A percentile compares a stretch with the other conserved stretches of the same genome.
Conservation (phyloP, 495 filamentous ascomycete species). For the Hypomontagnella submonticulosa region DNA sequence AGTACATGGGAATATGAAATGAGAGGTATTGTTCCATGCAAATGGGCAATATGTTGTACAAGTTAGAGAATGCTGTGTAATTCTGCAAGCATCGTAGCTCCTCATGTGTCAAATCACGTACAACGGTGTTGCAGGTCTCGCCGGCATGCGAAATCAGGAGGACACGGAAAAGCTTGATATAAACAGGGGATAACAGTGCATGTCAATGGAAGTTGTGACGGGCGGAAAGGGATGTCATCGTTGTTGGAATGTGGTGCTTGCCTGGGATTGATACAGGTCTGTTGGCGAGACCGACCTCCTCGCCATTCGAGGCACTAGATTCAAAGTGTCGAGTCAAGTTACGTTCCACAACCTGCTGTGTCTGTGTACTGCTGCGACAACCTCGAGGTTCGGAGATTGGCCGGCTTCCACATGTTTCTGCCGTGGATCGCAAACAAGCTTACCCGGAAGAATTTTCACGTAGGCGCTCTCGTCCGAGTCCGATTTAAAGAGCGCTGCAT, state of each 20-base stretch:
- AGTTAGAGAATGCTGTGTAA: slow-evolving; percentile 13
- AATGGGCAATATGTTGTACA: neutral
- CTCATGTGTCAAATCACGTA: neutral
- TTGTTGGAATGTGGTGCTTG: neutral
- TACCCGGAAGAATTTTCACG: slow-evolving; percentile 27
- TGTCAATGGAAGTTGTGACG: neutral
- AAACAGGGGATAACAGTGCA: neutral
- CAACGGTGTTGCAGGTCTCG: slow-evolving; percentile 7
- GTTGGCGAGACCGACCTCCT: neutral
- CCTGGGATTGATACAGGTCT: neutral
- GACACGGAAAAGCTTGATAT: neutral
- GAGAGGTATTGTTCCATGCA: neutral
- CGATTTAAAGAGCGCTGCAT: neutral
- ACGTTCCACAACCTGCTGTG: slow-evolving; percentile 23
- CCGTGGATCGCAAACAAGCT: slow-evolving; percentile 24
- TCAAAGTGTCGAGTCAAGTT: slow-evolving; percentile 17
- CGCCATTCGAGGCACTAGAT: slow-evolving; percentile 20
- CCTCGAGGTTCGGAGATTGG: slow-evolving; percentile 33
- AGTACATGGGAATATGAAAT: too few species aligned
- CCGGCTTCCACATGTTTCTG: slow-evolving; percentile 30
- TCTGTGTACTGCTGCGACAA: slow-evolving; percentile 22
- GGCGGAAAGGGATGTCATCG: neutral
- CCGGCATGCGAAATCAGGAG: neutral
- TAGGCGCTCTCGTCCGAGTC: neutral
- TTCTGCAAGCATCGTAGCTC: slow-evolving; percentile 7